Conservation (phyloP, 2,329 filamentous ascomycete genomes). For the Scopulariopsis brevicaulis region DNA sequence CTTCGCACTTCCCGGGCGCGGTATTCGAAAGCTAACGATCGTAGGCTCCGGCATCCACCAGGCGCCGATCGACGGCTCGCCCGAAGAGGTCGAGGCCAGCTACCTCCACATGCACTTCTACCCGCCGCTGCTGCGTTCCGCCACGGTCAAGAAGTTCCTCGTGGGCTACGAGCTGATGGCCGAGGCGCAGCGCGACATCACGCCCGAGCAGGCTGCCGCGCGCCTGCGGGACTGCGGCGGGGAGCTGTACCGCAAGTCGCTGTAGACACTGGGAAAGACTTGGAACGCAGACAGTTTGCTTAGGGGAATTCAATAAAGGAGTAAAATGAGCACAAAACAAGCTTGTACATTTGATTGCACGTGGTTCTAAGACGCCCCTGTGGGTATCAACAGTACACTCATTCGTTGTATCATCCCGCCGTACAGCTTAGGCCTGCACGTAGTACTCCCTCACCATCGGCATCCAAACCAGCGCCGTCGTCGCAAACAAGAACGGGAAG, state of each 20-base stretch:
- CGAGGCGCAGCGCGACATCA: conserved; percentile 97
- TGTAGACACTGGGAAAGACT: conserved; percentile 15
- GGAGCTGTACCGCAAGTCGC: conserved; percentile 67
- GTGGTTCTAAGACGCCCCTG: not conserved
- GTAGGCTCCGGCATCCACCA: conserved; percentile 90
- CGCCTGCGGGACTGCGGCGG: conserved; percentile 67
- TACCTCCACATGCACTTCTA: conserved; percentile 98
- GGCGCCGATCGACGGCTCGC: conserved; percentile 71
- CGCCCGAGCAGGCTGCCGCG: conserved; percentile 84
- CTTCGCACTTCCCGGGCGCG: not conserved
- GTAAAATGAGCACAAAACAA: not conserved
- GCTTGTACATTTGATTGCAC: not conserved
- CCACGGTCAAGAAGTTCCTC: conserved; percentile 90
- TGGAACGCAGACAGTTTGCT: not conserved
- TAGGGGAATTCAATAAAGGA: not conserved
- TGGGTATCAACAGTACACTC: not conserved
- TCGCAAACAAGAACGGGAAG: conserved; percentile 42
- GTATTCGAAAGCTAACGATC: not conserved
- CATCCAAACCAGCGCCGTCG: conserved; percentile 48
- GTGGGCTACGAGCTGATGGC: conserved; percentile 96
- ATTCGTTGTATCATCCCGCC: too few species aligned
- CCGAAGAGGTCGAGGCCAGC: conserved; percentile 75
- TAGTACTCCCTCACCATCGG: conserved; percentile 58
- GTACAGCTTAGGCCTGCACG: conserved; percentile 32
- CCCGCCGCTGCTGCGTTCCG: conserved; percentile 81